These are phyloP conservation scores for Nemania bipapillata DNA, from an alignment of 2,329 filamentous ascomycete species.

Conservation along the genomic window DNA sequence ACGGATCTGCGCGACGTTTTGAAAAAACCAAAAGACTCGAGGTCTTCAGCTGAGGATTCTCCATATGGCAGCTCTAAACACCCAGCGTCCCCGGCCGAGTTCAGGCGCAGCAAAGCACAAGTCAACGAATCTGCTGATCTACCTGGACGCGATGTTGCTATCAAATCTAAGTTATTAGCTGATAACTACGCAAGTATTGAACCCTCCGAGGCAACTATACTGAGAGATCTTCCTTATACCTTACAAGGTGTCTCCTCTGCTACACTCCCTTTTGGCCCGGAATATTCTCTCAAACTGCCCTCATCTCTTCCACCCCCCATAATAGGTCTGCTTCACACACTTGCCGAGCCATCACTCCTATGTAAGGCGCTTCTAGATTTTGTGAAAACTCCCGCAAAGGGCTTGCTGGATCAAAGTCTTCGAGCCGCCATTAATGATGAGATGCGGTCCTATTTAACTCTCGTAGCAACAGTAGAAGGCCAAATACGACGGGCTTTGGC, in stretches of 20 bases:
- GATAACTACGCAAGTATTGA: conserved; percentile 67
- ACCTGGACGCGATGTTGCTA: conserved; percentile 61
- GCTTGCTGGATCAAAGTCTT: conserved; percentile 90
- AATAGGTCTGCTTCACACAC: conserved; percentile 84
- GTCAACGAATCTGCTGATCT: conserved; percentile 37
- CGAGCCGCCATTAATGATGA: conserved; percentile 86
- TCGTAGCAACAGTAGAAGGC: conserved; percentile 91
- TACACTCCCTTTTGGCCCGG: conserved; percentile 78
- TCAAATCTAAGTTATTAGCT: conserved; percentile 68
- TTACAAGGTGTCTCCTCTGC: conserved; percentile 91
- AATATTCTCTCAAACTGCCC: conserved; percentile 78
- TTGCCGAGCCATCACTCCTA: conserved; percentile 93
- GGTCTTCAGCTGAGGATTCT: conserved; percentile 40
- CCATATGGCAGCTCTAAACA: conserved; percentile 22
- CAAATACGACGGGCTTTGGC: conserved; percentile 87
- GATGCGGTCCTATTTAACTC: conserved; percentile 85
- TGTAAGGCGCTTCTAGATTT: conserved; percentile 85
- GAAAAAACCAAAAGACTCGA: conserved; percentile 46
- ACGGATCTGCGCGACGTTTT: conserved; percentile 49
- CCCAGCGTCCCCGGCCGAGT: conserved; percentile 40
- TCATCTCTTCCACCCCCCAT: conserved; percentile 82
- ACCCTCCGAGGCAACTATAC: conserved; percentile 72
- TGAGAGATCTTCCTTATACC: conserved; percentile 89
- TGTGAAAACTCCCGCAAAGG: conserved; percentile 81
- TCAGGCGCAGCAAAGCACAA: conserved; percentile 48